Percentiles rank a stretch among this genome's conserved stretches.
phyloP scores from a whole-genome alignment of 345 rosid genomes.

The Gossypium rotundifolium region DNA sequence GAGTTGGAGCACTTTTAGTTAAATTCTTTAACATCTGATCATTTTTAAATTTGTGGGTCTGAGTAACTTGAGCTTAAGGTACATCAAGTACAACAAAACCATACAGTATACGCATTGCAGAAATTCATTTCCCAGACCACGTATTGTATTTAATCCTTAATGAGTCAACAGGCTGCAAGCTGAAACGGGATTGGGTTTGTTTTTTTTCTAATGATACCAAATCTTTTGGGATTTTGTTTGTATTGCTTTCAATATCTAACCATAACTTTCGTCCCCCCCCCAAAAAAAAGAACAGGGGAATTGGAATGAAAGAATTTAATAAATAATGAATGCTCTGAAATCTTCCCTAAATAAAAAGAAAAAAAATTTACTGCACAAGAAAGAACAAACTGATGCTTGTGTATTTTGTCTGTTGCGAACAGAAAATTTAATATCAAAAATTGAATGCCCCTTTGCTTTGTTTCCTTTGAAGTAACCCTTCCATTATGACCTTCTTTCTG shows the following conservation, averaged over 20 bases:
- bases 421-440: constrained; percentile 20
- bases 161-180: not conserved
- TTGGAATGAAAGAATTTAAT: not conserved
- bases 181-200: not conserved
- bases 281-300: not conserved
- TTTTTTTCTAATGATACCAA: not conserved
- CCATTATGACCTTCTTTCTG: constrained; percentile 28
- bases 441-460: constrained; percentile 21
- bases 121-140: not conserved
- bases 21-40: too few relatives aligned
- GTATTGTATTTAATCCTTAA: not conserved
- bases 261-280: not conserved
- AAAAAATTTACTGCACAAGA: not conserved
- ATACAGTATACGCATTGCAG: not conserved
- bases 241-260: not conserved
- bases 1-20: too few relatives aligned
- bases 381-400: constrained; percentile 4
- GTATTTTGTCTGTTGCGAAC: not conserved
- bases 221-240: not conserved
- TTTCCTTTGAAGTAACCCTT: constrained; percentile 28
- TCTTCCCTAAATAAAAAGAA: not conserved
- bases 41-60: not conserved
- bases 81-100: not conserved
- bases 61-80: not conserved
- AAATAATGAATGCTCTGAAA: not conserved